phyloP scores from a whole-genome alignment of 2,329 filamentous ascomycete species.

The Aspergillus puulaauensis region DNA sequence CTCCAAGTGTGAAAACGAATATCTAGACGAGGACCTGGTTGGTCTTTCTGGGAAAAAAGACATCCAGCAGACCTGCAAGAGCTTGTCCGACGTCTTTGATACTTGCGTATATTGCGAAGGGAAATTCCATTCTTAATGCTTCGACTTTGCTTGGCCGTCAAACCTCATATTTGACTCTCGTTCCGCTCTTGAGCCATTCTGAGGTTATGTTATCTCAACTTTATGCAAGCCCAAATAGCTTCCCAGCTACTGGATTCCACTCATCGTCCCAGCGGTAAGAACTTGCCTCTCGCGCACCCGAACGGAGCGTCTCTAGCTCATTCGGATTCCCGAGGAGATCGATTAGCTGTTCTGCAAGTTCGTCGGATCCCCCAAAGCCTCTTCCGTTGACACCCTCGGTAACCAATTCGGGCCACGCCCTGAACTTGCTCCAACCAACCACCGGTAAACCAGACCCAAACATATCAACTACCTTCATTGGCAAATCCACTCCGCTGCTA shows the following conservation, averaged over 20 bases:
- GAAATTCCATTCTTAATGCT: slow-evolving; percentile 29
- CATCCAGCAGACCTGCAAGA: slow-evolving; percentile 21
- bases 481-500: slow-evolving; percentile 89
- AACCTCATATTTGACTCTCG: not conserved
- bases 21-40: slow-evolving; percentile 46
- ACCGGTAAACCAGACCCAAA: slow-evolving; percentile 93
- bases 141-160: not conserved
- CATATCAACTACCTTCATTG: slow-evolving; percentile 99
- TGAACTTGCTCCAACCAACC: slow-evolving; percentile 78
- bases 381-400: slow-evolving; percentile 81
- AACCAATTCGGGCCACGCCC: slow-evolving; percentile 89
- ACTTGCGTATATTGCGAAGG: slow-evolving; percentile 36
- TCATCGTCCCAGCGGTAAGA: slow-evolving; percentile 83
- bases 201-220: not conserved
- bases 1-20: slow-evolving; percentile 51
- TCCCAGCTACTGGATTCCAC: slow-evolving; percentile 81
- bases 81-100: slow-evolving; percentile 34
- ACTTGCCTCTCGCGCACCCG: slow-evolving; percentile 73
- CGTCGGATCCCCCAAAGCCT: slow-evolving; percentile 72
- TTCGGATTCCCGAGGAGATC: slow-evolving; percentile 61
- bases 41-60: slow-evolving; percentile 14
- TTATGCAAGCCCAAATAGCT: slow-evolving; percentile 57
- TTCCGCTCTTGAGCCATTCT: not conserved
- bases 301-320: slow-evolving; percentile 62
- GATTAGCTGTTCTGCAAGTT: slow-evolving; percentile 63